Evolutionary conservation across 1,139 yeast genomes (phyloP), one percentile per base, ranked within the genome.

Genomic region (Yamadazyma sp.): DNA sequence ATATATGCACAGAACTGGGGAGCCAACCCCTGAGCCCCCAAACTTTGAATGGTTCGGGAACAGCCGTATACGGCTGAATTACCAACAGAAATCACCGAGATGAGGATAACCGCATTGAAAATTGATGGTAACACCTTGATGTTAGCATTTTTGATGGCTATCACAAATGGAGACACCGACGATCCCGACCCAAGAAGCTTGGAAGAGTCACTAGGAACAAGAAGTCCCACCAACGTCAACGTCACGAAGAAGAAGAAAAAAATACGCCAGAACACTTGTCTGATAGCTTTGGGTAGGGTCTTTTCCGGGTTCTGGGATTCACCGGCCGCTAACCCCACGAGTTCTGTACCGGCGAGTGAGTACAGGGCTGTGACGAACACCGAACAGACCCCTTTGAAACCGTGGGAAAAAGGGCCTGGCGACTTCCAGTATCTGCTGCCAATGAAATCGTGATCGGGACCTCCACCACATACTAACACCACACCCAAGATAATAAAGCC

Each of bases 401-500:
- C 73, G 47, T 66, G 49, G 18, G 72, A 55, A 55, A 69, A 67
- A 1, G 69, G 77, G 39, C 87, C 87, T 0, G 86, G 84, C 43
- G 68, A 51, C 42, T 69, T 70, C 85, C 86, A 83, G 58, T 79
- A 74, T 46, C 59, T 66, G 10, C 74, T 79, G 15, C 92, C 91
- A 40, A 83, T 66, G 56, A 79, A 83, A 20, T 80, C 82, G 40
- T 71, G 73, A 29, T 61, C 62, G 32, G 86, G 83, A 12, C 83
- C 84, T 46, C 88, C 89, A 42, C 91, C 91, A 49, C 80, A 69
- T 30, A 75, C 75, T 35, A 81, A 60, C n/a, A 80, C 68, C 26
- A 83, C 72, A 22, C 84, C 83, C 34, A 82, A 63, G 37, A 84
- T 78, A 45, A 78, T 75, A 58, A 83, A 84, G 1, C 88, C 88